Percentiles rank a stretch among this genome's conserved stretches.
phyloP scores from a whole-genome alignment of 2,329 filamentous ascomycete genomes.

The Didymella pinodella region DNA sequence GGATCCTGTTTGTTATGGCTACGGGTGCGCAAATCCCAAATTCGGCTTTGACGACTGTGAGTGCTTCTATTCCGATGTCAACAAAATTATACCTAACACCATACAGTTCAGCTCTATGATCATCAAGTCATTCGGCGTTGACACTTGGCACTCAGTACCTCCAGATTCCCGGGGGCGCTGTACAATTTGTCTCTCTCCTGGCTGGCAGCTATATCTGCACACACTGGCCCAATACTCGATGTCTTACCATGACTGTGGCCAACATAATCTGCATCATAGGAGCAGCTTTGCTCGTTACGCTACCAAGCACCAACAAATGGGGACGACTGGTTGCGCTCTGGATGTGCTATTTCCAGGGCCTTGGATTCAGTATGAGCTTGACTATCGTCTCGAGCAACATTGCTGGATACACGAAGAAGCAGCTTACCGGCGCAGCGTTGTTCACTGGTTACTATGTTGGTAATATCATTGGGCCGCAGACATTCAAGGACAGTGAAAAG shows the following conservation, averaged over 20 bases:
- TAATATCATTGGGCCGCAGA: slow-evolving; percentile 55
- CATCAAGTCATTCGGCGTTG: slow-evolving; percentile 77
- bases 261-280: slow-evolving; percentile 40
- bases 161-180: slow-evolving; percentile 65
- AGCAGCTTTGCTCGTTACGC: slow-evolving; percentile 28
- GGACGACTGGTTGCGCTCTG: slow-evolving; percentile 39
- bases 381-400: slow-evolving; percentile 56
- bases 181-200: slow-evolving; percentile 51
- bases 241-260: slow-evolving; percentile 46
- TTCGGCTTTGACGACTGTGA: slow-evolving; percentile 60
- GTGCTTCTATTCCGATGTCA: neutral
- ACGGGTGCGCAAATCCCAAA: slow-evolving; percentile 65
- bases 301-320: slow-evolving; percentile 38
- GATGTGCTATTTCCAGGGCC: slow-evolving; percentile 57
- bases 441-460: slow-evolving; percentile 54
- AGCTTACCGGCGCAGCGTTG: slow-evolving; percentile 61
- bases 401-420: slow-evolving; percentile 55
- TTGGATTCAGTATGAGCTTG: slow-evolving; percentile 41
- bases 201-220: slow-evolving; percentile 40
- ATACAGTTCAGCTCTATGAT: slow-evolving; percentile 57
- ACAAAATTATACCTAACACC: neutral
- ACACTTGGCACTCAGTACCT: slow-evolving; percentile 81
- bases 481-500: slow-evolving; percentile 51
- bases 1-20: slow-evolving; percentile 49
- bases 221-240: slow-evolving; percentile 25